Evolutionary conservation across 2,329 filamentous ascomycete species (phyloP), one percentile per base, ranked within the genome.

Genomic region (Talaromyces funiculosus): DNA sequence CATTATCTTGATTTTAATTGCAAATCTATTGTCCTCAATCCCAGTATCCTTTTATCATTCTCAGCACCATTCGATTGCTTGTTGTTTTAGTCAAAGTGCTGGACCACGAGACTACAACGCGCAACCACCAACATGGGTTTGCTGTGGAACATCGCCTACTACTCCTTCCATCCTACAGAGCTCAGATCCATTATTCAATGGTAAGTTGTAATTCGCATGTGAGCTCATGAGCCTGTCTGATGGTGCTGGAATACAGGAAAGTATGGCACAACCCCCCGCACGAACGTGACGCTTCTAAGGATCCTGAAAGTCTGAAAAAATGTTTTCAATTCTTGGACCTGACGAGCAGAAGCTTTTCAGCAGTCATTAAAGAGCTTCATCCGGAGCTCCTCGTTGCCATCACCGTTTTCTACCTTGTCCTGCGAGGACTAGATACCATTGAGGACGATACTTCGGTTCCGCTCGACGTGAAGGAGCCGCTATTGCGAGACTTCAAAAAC

Each of bases 391-490:
- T 97, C 37, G 85, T 97, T 42, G 92, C 94, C 24, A 84, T 97
- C 49, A 86, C 88, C 60, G 81, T 97, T 9, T 99, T 99, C 82
- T 99, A 99, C 79, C 85, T 99, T 29, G 85, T 91, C 57, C 83
- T 99, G 59, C 90, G 94, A 63, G 94, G 90, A 51, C 84, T 99
- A 55, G 94, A 99, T 76, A 99, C 94, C n/a, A 90, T 99, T 63
- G 94, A 99, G 78, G 94, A 99, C 81, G 94, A 99, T 76, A 97
- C 97, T 86, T 96, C 92, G 4, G 88, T 99, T 63, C 81, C 88
- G 2, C 78, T 93, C 40, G 82, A 84, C 65, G 87, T 84, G 71
- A 99, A 99, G 79, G 89, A 95, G 71, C 91, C 92, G 1, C 77
- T 97, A 60, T 81, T 99, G 63, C 86, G 93, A 64, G 82, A 88